Conservation (phyloP, 805 yeast species). For the Starmerella cellae region DNA sequence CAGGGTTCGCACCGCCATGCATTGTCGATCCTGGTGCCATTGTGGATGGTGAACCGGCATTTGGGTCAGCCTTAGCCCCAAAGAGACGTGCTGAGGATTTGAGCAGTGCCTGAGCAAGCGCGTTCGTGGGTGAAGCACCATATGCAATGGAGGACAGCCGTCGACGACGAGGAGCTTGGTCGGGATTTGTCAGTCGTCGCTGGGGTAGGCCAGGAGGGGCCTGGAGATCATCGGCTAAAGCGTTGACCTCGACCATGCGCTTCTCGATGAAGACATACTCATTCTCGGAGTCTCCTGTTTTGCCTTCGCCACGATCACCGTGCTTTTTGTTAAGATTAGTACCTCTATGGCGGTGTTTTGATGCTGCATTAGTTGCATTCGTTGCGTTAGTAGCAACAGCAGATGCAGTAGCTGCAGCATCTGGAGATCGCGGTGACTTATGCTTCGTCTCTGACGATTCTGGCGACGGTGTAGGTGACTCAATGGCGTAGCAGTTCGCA, state of each 20-base stretch:
- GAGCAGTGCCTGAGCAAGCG: slow-evolving; percentile 74
- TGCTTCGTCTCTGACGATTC: slow-evolving; percentile 6
- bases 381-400: neutral
- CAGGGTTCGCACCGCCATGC: neutral
- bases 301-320: neutral
- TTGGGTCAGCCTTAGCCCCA: slow-evolving; percentile 33
- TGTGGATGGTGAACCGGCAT: neutral
- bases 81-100: slow-evolving; percentile 79
- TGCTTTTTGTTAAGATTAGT: neutral
- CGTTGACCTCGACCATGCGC: slow-evolving; percentile 87
- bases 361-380: too few species aligned
- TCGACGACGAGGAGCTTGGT: slow-evolving; percentile 12
- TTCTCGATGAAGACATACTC: slow-evolving; percentile 85
- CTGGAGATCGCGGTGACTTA: too few species aligned
- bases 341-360: neutral
- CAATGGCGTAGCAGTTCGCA: slow-evolving; percentile 10
- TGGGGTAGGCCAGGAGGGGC: slow-evolving; percentile 19
- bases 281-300: slow-evolving; percentile 3
- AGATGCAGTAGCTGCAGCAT: too few species aligned
- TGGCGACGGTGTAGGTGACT: slow-evolving; percentile 26
- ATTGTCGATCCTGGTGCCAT: neutral
- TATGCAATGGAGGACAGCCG: slow-evolving; percentile 27
- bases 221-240: slow-evolving; percentile 85
- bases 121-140: slow-evolving; percentile 57
- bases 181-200: slow-evolving; percentile 14